A percentile compares a stretch with the other conserved stretches of the same genome.
phyloP scores from a whole-genome alignment of 2,329 filamentous ascomycete species.

The Emergomyces orientalis region DNA sequence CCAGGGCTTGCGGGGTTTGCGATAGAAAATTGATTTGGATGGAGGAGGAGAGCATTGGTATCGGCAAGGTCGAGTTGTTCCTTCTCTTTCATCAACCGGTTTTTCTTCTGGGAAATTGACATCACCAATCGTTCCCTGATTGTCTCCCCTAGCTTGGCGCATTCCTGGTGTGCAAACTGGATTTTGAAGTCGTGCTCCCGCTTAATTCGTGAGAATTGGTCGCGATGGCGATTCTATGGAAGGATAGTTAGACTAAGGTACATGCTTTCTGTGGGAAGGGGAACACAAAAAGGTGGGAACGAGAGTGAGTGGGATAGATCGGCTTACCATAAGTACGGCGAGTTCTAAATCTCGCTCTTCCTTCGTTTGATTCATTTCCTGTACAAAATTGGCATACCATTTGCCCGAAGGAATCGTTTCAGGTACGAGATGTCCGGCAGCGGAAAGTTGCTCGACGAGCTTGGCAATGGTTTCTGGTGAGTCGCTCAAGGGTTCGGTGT shows the following conservation, averaged over 20 bases:
- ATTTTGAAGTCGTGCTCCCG: conserved; percentile 51
- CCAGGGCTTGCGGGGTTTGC: conserved; percentile 55
- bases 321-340: conserved; percentile 66
- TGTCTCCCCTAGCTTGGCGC: conserved; percentile 48
- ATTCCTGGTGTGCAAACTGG: conserved; percentile 55
- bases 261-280: neutral
- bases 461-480: conserved; percentile 57
- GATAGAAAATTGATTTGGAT: conserved; percentile 58
- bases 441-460: conserved; percentile 48
- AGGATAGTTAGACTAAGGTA: conserved; percentile 7
- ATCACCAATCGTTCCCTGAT: conserved; percentile 54
- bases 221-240: conserved; percentile 48
- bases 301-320: neutral
- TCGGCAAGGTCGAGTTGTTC: conserved; percentile 59
- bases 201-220: conserved; percentile 46
- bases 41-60: conserved; percentile 55
- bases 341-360: conserved; percentile 80
- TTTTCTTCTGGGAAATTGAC: conserved; percentile 48
- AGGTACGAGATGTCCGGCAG: conserved; percentile 56
- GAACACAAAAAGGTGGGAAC: neutral
- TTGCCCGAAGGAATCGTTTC: conserved; percentile 63
- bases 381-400: conserved; percentile 74
- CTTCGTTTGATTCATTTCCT: conserved; percentile 77
- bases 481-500: conserved; percentile 58
- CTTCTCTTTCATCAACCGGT: conserved; percentile 53